These are phyloP conservation scores for Fusarium ambrosium DNA, from an alignment of 2,329 filamentous ascomycete species.

Conservation along the genomic window DNA sequence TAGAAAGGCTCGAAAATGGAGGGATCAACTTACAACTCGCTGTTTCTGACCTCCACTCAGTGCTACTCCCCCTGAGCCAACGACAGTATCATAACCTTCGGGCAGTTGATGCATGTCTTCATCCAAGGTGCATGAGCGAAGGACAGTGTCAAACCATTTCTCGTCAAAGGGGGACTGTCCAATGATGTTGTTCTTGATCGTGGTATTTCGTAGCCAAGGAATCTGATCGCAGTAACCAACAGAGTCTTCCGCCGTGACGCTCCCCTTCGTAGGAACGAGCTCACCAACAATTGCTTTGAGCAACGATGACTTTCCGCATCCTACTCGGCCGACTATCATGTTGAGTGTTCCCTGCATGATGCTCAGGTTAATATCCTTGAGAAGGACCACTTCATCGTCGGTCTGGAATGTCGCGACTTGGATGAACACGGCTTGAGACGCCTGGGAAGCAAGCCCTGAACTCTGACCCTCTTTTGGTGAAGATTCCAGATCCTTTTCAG, in stretches of 20 bases:
- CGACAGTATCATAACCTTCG: constrained; percentile 51
- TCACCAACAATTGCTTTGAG: constrained; percentile 57
- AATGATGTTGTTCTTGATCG: constrained; percentile 56
- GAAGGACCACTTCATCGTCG: constrained; percentile 29
- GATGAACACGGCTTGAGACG: neutral
- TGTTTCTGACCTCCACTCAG: constrained; percentile 62
- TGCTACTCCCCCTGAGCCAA: constrained; percentile 58
- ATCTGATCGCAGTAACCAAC: constrained; percentile 60
- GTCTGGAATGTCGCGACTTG: constrained; percentile 33
- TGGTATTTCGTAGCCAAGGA: constrained; percentile 59
- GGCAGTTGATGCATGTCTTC: constrained; percentile 51
- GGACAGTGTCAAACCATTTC: constrained; percentile 48
- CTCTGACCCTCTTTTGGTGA: neutral
- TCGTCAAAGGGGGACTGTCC: constrained; percentile 47
- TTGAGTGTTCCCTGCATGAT: constrained; percentile 45
- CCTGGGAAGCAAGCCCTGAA: neutral
- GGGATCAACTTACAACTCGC: constrained; percentile 51
- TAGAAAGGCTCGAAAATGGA: neutral
- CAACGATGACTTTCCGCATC: constrained; percentile 59
- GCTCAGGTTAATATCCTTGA: constrained; percentile 44
- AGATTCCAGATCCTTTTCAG: neutral
- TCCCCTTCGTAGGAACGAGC: constrained; percentile 43
- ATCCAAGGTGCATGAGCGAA: constrained; percentile 52
- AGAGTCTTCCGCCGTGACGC: constrained; percentile 42
- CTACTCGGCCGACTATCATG: constrained; percentile 58